Base-by-base conservation (phyloP, 441 rosid species). In the Euphorbia celastroides region DNA sequence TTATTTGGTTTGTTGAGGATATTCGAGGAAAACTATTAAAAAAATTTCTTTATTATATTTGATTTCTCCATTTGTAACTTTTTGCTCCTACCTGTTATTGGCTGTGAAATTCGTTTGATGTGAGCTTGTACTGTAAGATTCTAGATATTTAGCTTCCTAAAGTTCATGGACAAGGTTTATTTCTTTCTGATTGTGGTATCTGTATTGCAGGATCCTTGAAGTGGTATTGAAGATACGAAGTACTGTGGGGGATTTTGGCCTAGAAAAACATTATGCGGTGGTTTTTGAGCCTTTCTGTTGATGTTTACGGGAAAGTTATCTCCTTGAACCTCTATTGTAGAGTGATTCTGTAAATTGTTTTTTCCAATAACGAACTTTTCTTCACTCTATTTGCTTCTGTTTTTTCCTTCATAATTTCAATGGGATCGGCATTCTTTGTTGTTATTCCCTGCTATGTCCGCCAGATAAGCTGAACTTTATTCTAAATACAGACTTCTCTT, bases 391-490 rank as follows among this genome's bases (percentile, higher is more conserved):
- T 7, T 19, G 30, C 36, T 3, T 54, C 57, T 56, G 48, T 25
- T 1, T 71, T 28, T 17, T 28, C 19, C 34, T 19, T 48, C 64
- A 27, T 32, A 31, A 4, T 72, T 64, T 72, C 80, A 67, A 89
- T 89, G 96, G 96, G 93, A 65, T 89, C 93, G 78, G 75, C 80
- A 59, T 81, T 87, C 62, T 80, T 87, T 70, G 20, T 87, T 17
- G 83, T 87, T 28, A 75, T 87, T 67, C 93, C 89, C 19, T 84
- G 88, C 60, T 86, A 82, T 66, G 93, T 82, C 36, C 88, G 82
- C 71, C 88, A 84, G 79, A 89, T 87, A 70, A 85, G 86, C 77
- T 88, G 96, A 88, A 62, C 17, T 34, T 44, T 50, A 16, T 2
- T 46, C 26, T 16, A n/a, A n/a, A n/a, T n/a, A n/a, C n/a, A n/a